These are phyloP conservation scores for Ophiosphaerella herpotricha DNA, from an alignment of 2,329 filamentous ascomycete species.

Conservation along the genomic window DNA sequence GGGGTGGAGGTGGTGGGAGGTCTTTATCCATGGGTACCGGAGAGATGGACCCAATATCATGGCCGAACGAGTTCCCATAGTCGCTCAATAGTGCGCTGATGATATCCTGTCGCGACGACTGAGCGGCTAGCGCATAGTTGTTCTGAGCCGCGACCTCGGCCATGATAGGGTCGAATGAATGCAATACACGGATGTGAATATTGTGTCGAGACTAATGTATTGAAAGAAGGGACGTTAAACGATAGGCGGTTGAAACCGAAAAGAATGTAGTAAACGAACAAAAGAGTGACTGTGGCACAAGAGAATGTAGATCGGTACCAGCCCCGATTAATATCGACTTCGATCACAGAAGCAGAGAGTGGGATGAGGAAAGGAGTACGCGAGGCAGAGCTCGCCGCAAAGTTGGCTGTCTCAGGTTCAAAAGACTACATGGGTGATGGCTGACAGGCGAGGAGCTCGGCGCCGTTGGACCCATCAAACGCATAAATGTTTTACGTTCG, in stretches of 20 bases:
- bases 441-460: slow-evolving; percentile 24
- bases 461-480: slow-evolving; percentile 38
- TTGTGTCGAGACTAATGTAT: background rate
- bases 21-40: slow-evolving; percentile 35
- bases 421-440: slow-evolving; percentile 34
- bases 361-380: slow-evolving; percentile 23
- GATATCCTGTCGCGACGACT: slow-evolving; percentile 42
- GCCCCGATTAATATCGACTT: slow-evolving; percentile 27
- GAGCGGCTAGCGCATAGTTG: slow-evolving; percentile 26
- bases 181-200: slow-evolving; percentile 2
- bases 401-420: slow-evolving; percentile 40
- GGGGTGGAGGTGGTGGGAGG: slow-evolving; percentile 36
- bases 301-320: slow-evolving; percentile 20
- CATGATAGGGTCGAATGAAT: slow-evolving; percentile 21
- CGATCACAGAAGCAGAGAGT: slow-evolving; percentile 21
- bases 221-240: slow-evolving; percentile 2
- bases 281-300: slow-evolving; percentile 23
- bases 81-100: slow-evolving; percentile 46
- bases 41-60: slow-evolving; percentile 25
- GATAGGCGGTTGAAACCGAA: slow-evolving; percentile 1
- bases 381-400: slow-evolving; percentile 28
- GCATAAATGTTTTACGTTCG: slow-evolving; percentile 42
- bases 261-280: slow-evolving; percentile 12
- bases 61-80: slow-evolving; percentile 42
- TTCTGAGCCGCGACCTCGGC: slow-evolving; percentile 32